A percentile compares a stretch with the other conserved stretches of the same genome.
phyloP scores from a whole-genome alignment of 2,329 filamentous ascomycete species.

The Amauroascus niger region DNA sequence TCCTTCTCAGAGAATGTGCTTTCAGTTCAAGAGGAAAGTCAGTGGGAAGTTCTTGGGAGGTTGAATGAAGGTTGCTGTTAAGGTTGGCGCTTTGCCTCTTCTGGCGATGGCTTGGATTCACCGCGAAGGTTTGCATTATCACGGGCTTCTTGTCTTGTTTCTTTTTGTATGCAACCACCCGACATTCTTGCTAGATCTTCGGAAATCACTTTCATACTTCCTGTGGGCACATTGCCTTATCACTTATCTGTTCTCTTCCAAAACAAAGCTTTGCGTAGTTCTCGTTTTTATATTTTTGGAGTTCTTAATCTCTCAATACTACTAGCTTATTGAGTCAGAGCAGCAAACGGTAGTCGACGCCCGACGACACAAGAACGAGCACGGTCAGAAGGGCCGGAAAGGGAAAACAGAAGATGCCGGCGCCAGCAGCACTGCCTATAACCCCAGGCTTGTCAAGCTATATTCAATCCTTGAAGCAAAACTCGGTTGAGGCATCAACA shows the following conservation, averaged over 20 bases:
- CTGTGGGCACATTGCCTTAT: background rate
- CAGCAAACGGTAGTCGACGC: background rate
- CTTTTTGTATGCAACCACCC: no score
- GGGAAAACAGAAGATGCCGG: constrained; percentile 1
- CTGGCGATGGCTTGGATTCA: background rate
- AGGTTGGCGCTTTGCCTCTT: background rate
- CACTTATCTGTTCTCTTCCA: background rate
- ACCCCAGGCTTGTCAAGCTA: constrained; percentile 14
- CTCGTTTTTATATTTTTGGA: background rate
- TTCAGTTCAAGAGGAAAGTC: no score
- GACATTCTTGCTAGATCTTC: no score
- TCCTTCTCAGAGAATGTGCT: no score
- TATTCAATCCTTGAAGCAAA: constrained; percentile 12
- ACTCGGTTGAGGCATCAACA: constrained; percentile 13
- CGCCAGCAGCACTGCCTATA: constrained; percentile 6
- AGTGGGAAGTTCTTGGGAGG: no score
- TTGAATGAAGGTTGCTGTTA: background rate
- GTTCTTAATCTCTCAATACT: no score
- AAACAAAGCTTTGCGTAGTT: background rate
- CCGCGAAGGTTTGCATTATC: background rate
- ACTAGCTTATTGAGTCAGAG: background rate
- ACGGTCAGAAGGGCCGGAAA: background rate
- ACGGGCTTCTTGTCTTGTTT: background rate
- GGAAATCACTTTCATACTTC: no score
- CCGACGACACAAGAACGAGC: background rate